Conservation (phyloP, 163 green algal species). For the Smithsoniella earleae region DNA sequence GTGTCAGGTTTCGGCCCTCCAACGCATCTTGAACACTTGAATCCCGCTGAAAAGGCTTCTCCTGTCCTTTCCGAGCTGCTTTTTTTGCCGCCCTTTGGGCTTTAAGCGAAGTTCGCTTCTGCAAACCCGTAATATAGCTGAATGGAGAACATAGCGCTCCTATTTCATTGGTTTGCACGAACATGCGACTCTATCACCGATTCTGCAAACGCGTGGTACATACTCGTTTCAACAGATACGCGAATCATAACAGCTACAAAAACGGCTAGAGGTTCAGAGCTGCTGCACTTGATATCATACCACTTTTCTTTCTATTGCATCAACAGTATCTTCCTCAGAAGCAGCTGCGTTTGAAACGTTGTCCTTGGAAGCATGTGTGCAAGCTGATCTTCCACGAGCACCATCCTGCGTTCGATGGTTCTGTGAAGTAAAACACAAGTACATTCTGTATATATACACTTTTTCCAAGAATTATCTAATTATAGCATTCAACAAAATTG, state of each 20-base stretch:
- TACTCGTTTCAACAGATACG: background rate
- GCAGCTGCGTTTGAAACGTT: no score
- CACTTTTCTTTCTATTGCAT: slow-evolving; percentile 17
- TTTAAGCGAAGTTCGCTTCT: slow-evolving; percentile 17
- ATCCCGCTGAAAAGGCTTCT: slow-evolving; percentile 13
- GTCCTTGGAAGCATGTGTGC: no score
- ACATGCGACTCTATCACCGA: background rate
- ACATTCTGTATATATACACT: no score
- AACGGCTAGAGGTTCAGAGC: background rate
- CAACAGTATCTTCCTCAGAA: slow-evolving; percentile 2
- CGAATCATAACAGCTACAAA: background rate
- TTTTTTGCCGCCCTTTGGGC: background rate
- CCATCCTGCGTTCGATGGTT: no score
- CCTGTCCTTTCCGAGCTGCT: background rate
- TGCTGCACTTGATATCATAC: slow-evolving; percentile 4
- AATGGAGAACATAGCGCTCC: background rate
- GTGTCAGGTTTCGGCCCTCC: slow-evolving; percentile 33
- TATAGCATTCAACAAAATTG: no score
- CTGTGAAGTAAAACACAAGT: no score
- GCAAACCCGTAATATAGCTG: background rate
- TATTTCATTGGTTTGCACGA: background rate
- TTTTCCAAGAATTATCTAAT: no score
- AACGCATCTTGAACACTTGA: slow-evolving; percentile 34
- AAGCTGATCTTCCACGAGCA: no score
- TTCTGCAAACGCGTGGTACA: background rate